Evolutionary conservation across 2,329 filamentous ascomycete species (phyloP).

Genomic region (Alternaria alternata): DNA sequence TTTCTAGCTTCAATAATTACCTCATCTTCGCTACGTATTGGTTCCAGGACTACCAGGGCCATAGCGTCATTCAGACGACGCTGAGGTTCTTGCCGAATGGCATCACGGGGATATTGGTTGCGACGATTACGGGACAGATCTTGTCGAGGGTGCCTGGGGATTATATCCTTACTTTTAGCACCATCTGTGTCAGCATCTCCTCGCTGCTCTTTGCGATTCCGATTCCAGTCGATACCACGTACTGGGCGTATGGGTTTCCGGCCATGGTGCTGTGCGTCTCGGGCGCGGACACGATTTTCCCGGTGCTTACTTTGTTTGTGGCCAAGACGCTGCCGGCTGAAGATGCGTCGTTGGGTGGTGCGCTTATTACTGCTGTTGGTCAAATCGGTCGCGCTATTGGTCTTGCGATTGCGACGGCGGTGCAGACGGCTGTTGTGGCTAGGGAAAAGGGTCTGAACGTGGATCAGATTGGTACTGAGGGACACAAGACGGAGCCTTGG

Average conservation of each 20-base stretch:
- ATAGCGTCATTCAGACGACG: conserved; percentile 70
- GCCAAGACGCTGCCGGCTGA: conserved; percentile 68
- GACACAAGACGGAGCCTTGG: conserved; percentile 26
- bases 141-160: conserved; percentile 64
- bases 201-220: conserved; percentile 70
- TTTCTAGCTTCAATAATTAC: conserved; percentile 72
- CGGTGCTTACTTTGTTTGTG: conserved; percentile 71
- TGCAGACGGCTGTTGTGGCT: conserved; percentile 66
- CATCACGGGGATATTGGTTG: conserved; percentile 65
- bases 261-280: conserved; percentile 72
- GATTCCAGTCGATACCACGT: conserved; percentile 66
- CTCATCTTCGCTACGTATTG: conserved; percentile 74
- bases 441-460: conserved; percentile 37
- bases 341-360: conserved; percentile 73
- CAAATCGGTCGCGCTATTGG: conserved; percentile 73
- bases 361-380: conserved; percentile 71
- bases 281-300: conserved; percentile 73
- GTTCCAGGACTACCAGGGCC: conserved; percentile 72
- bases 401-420: conserved; percentile 69
- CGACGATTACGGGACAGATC: conserved; percentile 57
- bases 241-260: conserved; percentile 72
- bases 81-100: conserved; percentile 74
- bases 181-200: conserved; percentile 62
- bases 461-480: conserved; percentile 37
- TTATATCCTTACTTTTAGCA: conserved; percentile 66